Conservation (phyloP, 2,329 filamentous ascomycete genomes). For the Raffaelea albimanens region DNA sequence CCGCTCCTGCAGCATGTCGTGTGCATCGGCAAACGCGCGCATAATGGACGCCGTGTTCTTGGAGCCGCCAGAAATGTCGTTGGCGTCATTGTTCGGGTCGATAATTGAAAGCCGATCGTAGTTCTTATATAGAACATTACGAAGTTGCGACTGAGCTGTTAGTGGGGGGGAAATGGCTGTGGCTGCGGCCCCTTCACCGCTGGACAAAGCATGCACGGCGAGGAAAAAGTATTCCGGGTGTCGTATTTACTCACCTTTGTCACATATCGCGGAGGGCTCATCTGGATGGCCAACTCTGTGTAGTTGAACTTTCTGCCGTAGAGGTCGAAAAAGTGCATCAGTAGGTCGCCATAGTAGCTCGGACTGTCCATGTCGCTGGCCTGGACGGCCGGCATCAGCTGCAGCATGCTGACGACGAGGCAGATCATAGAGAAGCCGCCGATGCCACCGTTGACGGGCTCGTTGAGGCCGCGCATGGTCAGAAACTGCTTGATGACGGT, state of each 20-base stretch:
- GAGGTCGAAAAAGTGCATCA: slow-evolving; percentile 81
- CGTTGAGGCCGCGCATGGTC: slow-evolving; percentile 80
- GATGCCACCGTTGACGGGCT: slow-evolving; percentile 82
- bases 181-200: no score
- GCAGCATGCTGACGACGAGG: slow-evolving; percentile 79
- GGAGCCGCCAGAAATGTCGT: slow-evolving; percentile 87
- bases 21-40: slow-evolving; percentile 58
- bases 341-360: slow-evolving; percentile 66
- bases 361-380: slow-evolving; percentile 47
- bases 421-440: slow-evolving; percentile 94
- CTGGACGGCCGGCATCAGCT: slow-evolving; percentile 65
- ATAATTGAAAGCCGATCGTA: slow-evolving; percentile 71
- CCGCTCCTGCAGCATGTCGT: slow-evolving; percentile 43
- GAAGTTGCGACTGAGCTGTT: slow-evolving; percentile 31
- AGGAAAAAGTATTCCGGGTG: neutral
- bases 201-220: no score
- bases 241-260: slow-evolving; percentile 58
- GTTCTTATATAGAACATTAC: slow-evolving; percentile 45
- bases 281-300: slow-evolving; percentile 58
- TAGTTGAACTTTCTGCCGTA: slow-evolving; percentile 80
- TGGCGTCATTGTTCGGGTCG: slow-evolving; percentile 75
- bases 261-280: slow-evolving; percentile 66
- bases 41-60: slow-evolving; percentile 59
- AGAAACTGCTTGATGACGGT: slow-evolving; percentile 89
- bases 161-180: no score